Conservation (phyloP, 2,329 filamentous ascomycete genomes). For the Aspergillus aculeatinus region DNA sequence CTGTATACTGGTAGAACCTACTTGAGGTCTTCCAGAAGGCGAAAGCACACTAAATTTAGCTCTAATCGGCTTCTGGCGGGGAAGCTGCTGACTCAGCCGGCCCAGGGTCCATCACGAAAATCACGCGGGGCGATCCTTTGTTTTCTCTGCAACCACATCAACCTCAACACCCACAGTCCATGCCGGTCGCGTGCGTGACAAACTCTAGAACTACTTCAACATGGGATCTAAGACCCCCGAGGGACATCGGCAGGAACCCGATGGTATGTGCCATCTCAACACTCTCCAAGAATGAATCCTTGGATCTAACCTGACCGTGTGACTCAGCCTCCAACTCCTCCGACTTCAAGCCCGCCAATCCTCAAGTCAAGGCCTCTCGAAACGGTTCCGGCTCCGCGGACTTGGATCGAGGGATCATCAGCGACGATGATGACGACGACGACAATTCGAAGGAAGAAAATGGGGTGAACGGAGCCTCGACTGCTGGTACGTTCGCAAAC, state of each 20-base stretch:
- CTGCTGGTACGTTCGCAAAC: background rate
- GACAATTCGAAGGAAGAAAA: constrained; percentile 15
- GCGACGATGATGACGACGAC: constrained; percentile 12
- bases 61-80: background rate
- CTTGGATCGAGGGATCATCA: constrained; percentile 6
- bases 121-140: background rate
- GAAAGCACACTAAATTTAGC: background rate
- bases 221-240: constrained; percentile 13
- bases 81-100: background rate
- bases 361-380: background rate
- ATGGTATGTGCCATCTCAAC: constrained; percentile 1
- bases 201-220: background rate
- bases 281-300: too few species aligned
- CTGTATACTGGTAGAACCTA: too few species aligned
- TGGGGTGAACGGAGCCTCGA: background rate
- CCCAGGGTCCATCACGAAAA: background rate
- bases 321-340: constrained; percentile 2
- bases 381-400: constrained; percentile 8
- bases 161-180: background rate
- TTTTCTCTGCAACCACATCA: background rate
- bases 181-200: background rate
- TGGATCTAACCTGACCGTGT: background rate
- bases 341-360: constrained; percentile 9
- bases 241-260: constrained; percentile 5
- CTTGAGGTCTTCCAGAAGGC: too few species aligned